Evolutionary conservation across 768 basidiomycete genomes (phyloP).

Genomic region (Lentinula sp.): DNA sequence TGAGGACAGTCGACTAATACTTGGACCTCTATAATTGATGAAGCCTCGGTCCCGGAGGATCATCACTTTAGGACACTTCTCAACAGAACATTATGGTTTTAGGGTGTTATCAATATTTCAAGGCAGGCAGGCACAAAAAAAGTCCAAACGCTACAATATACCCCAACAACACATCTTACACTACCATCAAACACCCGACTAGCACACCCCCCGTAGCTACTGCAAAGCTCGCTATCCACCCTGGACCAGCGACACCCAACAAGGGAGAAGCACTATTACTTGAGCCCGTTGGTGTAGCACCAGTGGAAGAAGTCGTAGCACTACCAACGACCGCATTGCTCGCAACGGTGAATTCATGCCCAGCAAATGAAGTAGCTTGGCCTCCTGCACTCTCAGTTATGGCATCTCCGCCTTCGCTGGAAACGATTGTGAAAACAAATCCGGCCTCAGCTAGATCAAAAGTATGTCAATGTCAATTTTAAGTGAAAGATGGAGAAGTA

Average conservation of each 20-base stretch:
- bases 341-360: slow-evolving; percentile 28
- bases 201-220: not conserved
- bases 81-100: no score
- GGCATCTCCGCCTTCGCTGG: slow-evolving; percentile 32
- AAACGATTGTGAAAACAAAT: slow-evolving; percentile 26
- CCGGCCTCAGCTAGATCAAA: slow-evolving; percentile 24
- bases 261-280: not conserved
- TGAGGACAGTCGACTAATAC: no score
- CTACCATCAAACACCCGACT: not conserved
- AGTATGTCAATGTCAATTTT: not conserved
- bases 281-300: not conserved
- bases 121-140: no score
- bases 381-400: slow-evolving; percentile 29
- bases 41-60: no score
- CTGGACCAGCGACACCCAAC: not conserved
- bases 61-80: no score
- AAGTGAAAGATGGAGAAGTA: not conserved
- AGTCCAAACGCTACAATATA: no score
- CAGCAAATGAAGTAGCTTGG: slow-evolving; percentile 28
- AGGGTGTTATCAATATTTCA: no score
- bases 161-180: not conserved
- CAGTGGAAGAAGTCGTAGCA: not conserved
- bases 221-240: not conserved
- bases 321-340: slow-evolving; percentile 10
- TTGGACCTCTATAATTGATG: no score